A percentile compares a stretch with the other conserved stretches of the same genome.
Evolutionary conservation across 2,329 filamentous ascomycete species (phyloP).

Genomic region (Hypomyces perniciosus): DNA sequence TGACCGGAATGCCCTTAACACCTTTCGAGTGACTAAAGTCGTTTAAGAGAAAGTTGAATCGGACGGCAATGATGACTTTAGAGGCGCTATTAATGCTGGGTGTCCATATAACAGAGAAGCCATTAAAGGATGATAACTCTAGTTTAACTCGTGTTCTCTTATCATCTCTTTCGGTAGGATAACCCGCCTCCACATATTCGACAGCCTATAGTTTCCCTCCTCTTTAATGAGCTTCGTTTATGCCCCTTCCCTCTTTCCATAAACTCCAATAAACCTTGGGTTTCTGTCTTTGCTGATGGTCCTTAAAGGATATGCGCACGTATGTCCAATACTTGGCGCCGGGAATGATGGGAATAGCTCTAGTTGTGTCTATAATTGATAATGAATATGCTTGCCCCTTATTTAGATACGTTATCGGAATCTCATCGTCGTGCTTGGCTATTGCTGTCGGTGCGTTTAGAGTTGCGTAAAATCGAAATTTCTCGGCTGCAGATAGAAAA

Average conservation of each 20-base stretch:
- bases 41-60: constrained; percentile 97
- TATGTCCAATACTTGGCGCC: constrained; percentile 79
- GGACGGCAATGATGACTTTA: constrained; percentile 82
- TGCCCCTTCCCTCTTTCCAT: constrained; percentile 96
- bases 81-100: constrained; percentile 60
- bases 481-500: constrained; percentile 53
- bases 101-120: constrained; percentile 87
- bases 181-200: constrained; percentile 73
- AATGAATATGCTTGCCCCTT: constrained; percentile 94
- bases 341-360: constrained; percentile 50
- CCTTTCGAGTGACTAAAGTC: constrained; percentile 99
- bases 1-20: constrained; percentile 92
- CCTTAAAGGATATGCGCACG: constrained; percentile 93
- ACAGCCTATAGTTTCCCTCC: constrained; percentile 91
- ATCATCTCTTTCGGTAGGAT: constrained; percentile 55
- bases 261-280: constrained; percentile 81
- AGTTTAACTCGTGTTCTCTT: constrained; percentile 64
- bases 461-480: constrained; percentile 84
- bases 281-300: constrained; percentile 83
- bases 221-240: constrained; percentile 88
- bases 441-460: constrained; percentile 94
- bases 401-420: constrained; percentile 96
- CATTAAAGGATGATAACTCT: constrained; percentile 79
- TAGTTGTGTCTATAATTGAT: constrained; percentile 71
- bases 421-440: constrained; percentile 84